These are phyloP conservation scores for Phytophthora tentaculata DNA, from an alignment of 352 stramenopile genomes.

Conservation along the genomic window DNA sequence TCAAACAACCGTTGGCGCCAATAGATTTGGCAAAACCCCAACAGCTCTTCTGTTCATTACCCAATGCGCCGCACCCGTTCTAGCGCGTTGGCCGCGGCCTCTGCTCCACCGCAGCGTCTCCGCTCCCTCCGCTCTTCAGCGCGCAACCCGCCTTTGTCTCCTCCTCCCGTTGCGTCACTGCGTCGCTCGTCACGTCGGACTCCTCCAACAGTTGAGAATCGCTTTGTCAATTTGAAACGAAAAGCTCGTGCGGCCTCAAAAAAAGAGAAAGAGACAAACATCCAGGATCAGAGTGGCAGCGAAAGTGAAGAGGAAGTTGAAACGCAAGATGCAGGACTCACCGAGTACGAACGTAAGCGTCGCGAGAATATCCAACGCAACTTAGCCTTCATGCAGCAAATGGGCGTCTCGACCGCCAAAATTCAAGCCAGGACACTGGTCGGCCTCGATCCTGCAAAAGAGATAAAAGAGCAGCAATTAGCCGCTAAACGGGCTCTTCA, in stretches of 20 bases:
- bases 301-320: slow-evolving; percentile 8
- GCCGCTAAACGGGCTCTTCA: slow-evolving; percentile 17
- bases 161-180: slow-evolving; percentile 19
- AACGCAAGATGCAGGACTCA: slow-evolving; percentile 34
- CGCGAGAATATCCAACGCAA: slow-evolving; percentile 88
- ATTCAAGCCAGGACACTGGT: slow-evolving; percentile 65
- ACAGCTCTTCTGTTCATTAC: background rate
- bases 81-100: slow-evolving; percentile 8
- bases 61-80: slow-evolving; percentile 39
- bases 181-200: slow-evolving; percentile 27
- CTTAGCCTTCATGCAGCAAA: slow-evolving; percentile 82
- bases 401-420: slow-evolving; percentile 82
- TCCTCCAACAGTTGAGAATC: background rate
- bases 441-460: slow-evolving; percentile 7
- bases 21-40: background rate
- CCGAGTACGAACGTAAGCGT: slow-evolving; percentile 84
- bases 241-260: slow-evolving; percentile 8
- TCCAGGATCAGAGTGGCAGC: slow-evolving; percentile 6
- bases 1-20: slow-evolving; percentile 18
- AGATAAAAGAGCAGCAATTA: slow-evolving; percentile 20
- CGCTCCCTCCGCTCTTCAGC: slow-evolving; percentile 27
- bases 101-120: slow-evolving; percentile 24
- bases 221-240: slow-evolving; percentile 14
- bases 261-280: slow-evolving; percentile 7
- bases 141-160: slow-evolving; percentile 21